Evolutionary conservation across 306 rosid species (phyloP), one percentile per base, ranked within the genome.

Genomic region (Mimosa pudica): DNA sequence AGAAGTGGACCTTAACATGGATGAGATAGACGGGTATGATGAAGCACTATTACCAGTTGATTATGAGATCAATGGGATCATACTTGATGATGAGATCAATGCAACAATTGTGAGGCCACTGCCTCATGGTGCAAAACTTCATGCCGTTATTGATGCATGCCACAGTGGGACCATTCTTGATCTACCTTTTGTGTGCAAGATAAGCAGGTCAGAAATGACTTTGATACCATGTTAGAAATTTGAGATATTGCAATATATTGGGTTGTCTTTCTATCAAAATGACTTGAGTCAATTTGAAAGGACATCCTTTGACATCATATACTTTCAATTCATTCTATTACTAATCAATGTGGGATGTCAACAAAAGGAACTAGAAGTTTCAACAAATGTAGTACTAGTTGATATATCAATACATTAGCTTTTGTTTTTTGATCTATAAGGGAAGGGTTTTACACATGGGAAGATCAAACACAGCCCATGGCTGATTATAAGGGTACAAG

Each of bases 11-110:
- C 30, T 3, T 1, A 48, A 68, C 88, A 68, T 54, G 80, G 93
- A 89, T 60, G 96, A 91, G 86, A 7, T 83, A 11, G 93, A 91
- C 11, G 91, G 93, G 60, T 72, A 10, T 41, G 91, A 91, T 52
- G 96, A 91, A 79, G 89, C 89, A 17, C 41, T 91, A 17, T 91
- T 92, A 79, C 90, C 96, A 3, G 82, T 87, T n/a, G 93, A 91
- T 82, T 87, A 75, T n/a, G 84, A 79, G 79, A 30, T 67, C 0
- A 74, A 63, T 32, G 96, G 96, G 20, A 86, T 62, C 83, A 87
- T 91, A 10, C 10, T 87, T 14, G 96, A 91, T 49, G 93, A 91
- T 32, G 96, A 89, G 75, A 84, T 91, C 67, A 91, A 91, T 14
- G 87, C 89, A 45, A 87, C 85, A 2, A 87, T 91, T 3, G 89